Evolutionary conservation across 768 basidiomycete species (phyloP), one percentile per base, ranked within the genome.

Genomic region (Termitomyces sp.): DNA sequence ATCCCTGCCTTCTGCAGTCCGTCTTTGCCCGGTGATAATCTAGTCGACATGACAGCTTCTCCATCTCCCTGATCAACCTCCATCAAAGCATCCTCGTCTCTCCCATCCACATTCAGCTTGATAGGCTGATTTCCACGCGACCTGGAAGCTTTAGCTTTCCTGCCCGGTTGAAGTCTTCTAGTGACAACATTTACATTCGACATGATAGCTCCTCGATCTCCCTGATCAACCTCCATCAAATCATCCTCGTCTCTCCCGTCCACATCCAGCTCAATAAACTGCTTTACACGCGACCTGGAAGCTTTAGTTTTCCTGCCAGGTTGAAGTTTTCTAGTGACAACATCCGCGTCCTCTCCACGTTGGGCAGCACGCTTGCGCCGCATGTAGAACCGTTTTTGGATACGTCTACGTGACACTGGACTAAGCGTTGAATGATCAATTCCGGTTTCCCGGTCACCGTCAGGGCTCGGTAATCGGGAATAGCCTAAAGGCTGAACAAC

Each of bases 341-440:
- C 60, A 51, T 68, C 70, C 7, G 68, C 68, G 9, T 58, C 65
- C 13, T 61, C 67, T 41, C 75, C 86, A 29, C 65, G 64, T 32
- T 74, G 68, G 29, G 74, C 69, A 3, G 89, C 88, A 43, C 88
- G 79, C 66, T 82, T 85, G 29, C 81, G 79, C 5, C 88, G 83
- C 89, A 90, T 90, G 61, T 87, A 81, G 6, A 90, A 71, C 39
- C 87, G 76, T 57, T 89, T 89, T 57, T 72, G 71, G 24, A 81
- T 60, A n/a, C 79, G 82, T 34, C 84, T 79, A 7, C 83, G 83
- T 9, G 79, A 74, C 1, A 62, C 64, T 1, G 84, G 83, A 20
- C 76, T 80, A 22, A 79, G 71, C 31, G 54, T 53, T n/a, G 61
- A 60, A 18, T 67, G 47, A 46, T 67, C 66, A 29, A 61, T n/a